Evolutionary conservation across 2,329 filamentous ascomycete species (phyloP).

Genomic region (Drechslerella dactyloides): DNA sequence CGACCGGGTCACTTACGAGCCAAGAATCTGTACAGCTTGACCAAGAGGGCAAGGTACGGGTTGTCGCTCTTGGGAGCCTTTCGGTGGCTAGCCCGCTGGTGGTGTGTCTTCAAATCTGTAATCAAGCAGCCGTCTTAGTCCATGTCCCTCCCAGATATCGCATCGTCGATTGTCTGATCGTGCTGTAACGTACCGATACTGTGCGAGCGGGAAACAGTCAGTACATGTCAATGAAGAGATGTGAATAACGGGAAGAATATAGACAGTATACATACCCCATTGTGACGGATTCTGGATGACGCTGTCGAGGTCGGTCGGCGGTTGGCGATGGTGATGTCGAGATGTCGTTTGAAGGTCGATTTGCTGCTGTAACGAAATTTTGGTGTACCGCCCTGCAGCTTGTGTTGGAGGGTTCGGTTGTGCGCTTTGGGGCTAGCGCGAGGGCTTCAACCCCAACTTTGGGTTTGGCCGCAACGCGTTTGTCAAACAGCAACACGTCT

Average conservation of each 20-base stretch:
- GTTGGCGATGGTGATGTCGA: constrained; percentile 46
- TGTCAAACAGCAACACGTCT: constrained; percentile 22
- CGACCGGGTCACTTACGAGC: constrained; percentile 71
- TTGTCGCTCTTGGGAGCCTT: constrained; percentile 98
- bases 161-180: constrained; percentile 22
- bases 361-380: constrained; percentile 45
- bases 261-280: constrained; percentile 43
- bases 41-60: constrained; percentile 94
- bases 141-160: constrained; percentile 8
- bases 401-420: constrained; percentile 6
- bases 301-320: constrained; percentile 18
- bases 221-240: constrained; percentile 22
- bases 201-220: background rate
- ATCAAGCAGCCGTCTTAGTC: constrained; percentile 37
- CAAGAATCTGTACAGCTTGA: constrained; percentile 98
- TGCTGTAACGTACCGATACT: constrained; percentile 49
- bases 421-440: constrained; percentile 31
- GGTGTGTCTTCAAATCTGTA: constrained; percentile 66
- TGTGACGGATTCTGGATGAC: constrained; percentile 40
- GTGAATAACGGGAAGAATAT: constrained; percentile 2
- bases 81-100: constrained; percentile 75
- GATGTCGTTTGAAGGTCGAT: constrained; percentile 44
- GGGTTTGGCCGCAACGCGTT: background rate
- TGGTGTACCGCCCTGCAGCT: constrained; percentile 30
- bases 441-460: constrained; percentile 48